Base-by-base conservation (phyloP, 2,329 filamentous ascomycete genomes). In the Rhynchosporium agropyri region DNA sequence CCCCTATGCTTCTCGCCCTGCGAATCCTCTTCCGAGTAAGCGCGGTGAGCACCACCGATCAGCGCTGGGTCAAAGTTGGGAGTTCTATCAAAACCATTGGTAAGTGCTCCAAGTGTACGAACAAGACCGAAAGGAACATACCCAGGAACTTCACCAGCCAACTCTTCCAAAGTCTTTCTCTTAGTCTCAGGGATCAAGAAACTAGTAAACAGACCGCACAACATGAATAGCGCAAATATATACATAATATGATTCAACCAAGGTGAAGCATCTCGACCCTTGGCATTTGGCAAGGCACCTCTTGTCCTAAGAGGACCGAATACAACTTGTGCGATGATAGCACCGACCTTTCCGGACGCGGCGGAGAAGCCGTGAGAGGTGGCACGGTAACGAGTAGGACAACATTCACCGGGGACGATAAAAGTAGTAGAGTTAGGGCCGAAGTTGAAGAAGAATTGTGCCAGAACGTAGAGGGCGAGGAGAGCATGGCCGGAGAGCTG, bases 151-250 rank as follows among this genome's bases (percentile, higher is more conserved):
- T 91, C 88, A 4, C 87, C 88, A 3, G 87, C 83, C 20, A 92
- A 77, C 67, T 87, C 83, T 72, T 92, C 91, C 49, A 95, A 79
- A 0, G 89, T 91, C 76, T 86, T 82, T 1, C 88, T 81, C 78
- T 90, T 92, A 0, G 89, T 92, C 78, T 92, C 91, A 0, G 89
- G 89, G 33, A 93, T 88, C 38, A 94, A 77, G 3, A 93, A 77
- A 0, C 87, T 86, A 1, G 85, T 86, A 55, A 91, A 77, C 60
- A 85, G 81, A 53, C 91, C 91, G 49, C 83, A 81, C 3, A 94
- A 79, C 90, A 93, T 94, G 79, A 94, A 92, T 8, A 91, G 80
- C 0, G 89, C 89, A 74, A 91, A 92, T 51, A 93, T 89, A 74
- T 91, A 81, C 79, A 94, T 87, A 54, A 94, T 83, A 62, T 89